Evolutionary conservation across 2,329 filamentous ascomycete species (phyloP), one percentile per base, ranked within the genome.

Genomic region (Didymella segeticola): DNA sequence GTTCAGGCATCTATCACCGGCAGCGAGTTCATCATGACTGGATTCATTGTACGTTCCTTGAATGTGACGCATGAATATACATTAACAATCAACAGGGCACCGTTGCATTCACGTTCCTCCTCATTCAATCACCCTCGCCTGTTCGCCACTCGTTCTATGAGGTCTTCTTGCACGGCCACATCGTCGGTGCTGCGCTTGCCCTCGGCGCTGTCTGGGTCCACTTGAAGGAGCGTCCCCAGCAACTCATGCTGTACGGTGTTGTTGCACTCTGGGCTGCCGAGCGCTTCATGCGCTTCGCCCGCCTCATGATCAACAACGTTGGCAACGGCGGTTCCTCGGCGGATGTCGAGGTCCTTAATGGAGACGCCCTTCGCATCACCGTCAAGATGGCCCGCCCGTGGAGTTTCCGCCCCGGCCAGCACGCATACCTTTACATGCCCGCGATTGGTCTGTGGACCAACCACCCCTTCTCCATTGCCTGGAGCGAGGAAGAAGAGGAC

Each of bases 131-230:
- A 0, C 82, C 84, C 37, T 90, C 88, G 39, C 81, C 88, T 45
- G 75, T 91, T 23, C 83, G 90, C 51, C 89, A 93, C 69, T 89
- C 89, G 14, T 91, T 89, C 69, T 93, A 93, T 72, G 89, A 93
- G 74, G 84, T 82, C 2, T 93, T 93, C 81, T 85, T 92, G 73
- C 78, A 89, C 51, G 69, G 89, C 27, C 89, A 93, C 75, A 89
- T 91, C 53, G 66, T 80, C 4, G 80, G 86, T 20, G 89, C 86
- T 27, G 80, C 83, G 15, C 69, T 85, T 14, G 78, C 84, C 7
- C 75, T 90, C 49, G 80, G 83, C 33, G 87, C 83, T 10, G 74
- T 91, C 5, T 92, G 86, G 82, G 85, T 89, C 62, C 89, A 86
- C 57, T 73, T 89, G 37, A 78, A 82, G 57, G 64, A 55, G 5